Base-by-base conservation (phyloP, 371 early-diverging fungal genomes). In the Circinella umbellata region DNA sequence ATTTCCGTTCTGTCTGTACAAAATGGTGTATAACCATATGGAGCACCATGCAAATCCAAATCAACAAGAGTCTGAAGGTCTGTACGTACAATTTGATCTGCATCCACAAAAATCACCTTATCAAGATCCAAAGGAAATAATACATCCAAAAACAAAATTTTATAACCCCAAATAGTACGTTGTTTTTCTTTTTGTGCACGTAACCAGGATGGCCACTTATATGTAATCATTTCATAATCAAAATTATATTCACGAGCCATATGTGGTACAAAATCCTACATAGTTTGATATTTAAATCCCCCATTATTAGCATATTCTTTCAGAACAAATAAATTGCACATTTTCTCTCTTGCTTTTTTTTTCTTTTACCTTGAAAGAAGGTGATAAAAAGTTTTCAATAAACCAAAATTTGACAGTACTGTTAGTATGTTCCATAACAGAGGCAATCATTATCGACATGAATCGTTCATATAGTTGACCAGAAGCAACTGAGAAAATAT, bases 121-220 rank as follows among this genome's bases (percentile, higher is more conserved):
- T 97, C 95, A n/a, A 98, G 79, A 68, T 87, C 86, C 42, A 98
- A 82, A 11, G 99, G 99, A 84, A 98, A 98, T 48, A 98, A 80
- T 48, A 98, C 98, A 79, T 98, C 99, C 68, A 98, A 80, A 81
- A 98, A 98, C 72, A 98, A 80, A 66, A 98, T 96, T 84, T 98
- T 98, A 88, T 97, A 97, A 61, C 96, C 99, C 99, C 99, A 98
- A 68, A 98, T 97, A 4, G 90, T 94, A 20, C 99, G 86, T 79
- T 98, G 98, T 76, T 98, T 98, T 77, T 96, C 98, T 0, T 89
- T 90, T 76, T 97, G 96, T 18, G 83, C 80, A 39, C 95, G 86
- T 17, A 98, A 85, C 98, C 98, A 98, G 46, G 94, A 91, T 5
- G 99, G 99, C 99, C 99, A 98, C 73, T 96, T 96, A 83, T 97